Conservation (phyloP, 2,329 filamentous ascomycete genomes). For the Ophiocordyceps camponoti-rufipedis region DNA sequence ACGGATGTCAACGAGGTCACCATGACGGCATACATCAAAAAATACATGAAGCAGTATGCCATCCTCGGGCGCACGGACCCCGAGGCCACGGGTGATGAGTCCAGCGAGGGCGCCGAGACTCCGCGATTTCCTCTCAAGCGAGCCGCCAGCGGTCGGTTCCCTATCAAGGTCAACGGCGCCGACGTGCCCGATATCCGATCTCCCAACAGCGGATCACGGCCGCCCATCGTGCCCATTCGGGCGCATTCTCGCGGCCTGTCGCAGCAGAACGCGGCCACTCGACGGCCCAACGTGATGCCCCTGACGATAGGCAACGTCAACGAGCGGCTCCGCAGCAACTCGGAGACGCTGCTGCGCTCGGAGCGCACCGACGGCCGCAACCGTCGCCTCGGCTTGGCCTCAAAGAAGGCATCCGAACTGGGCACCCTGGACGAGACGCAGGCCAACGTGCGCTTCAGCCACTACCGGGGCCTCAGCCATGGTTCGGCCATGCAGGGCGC, state of each 20-base stretch:
- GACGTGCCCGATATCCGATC: conserved; percentile 52
- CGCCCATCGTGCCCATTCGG: conserved; percentile 56
- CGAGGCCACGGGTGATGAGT: conserved; percentile 40
- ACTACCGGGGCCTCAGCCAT: conserved; percentile 47
- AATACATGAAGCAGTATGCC: conserved; percentile 35
- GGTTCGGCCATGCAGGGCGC: conserved; percentile 48
- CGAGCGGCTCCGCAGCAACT: conserved; percentile 49
- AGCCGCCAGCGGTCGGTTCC: conserved; percentile 45
- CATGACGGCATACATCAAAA: conserved; percentile 43
- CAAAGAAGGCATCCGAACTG: conserved; percentile 39
- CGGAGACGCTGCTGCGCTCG: conserved; percentile 36
- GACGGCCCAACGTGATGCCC: conserved; percentile 56
- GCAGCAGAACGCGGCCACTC: conserved; percentile 44
- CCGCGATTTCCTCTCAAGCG: conserved; percentile 51
- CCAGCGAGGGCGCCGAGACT: conserved; percentile 61
- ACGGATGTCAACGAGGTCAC: conserved; percentile 44
- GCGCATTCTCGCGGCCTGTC: conserved; percentile 67
- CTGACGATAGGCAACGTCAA: conserved; percentile 50
- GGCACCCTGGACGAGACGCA: conserved; percentile 44
- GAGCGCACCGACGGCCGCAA: conserved; percentile 36
- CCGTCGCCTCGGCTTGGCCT: conserved; percentile 45
- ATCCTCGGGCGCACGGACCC: conserved; percentile 32
- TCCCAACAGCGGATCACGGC: conserved; percentile 38
- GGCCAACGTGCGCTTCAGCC: conserved; percentile 45
- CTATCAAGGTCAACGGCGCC: conserved; percentile 54